Percentiles rank a stretch among this genome's conserved stretches.
Conservation (phyloP, 345 rosid species). For the Populus pruinosa region DNA sequence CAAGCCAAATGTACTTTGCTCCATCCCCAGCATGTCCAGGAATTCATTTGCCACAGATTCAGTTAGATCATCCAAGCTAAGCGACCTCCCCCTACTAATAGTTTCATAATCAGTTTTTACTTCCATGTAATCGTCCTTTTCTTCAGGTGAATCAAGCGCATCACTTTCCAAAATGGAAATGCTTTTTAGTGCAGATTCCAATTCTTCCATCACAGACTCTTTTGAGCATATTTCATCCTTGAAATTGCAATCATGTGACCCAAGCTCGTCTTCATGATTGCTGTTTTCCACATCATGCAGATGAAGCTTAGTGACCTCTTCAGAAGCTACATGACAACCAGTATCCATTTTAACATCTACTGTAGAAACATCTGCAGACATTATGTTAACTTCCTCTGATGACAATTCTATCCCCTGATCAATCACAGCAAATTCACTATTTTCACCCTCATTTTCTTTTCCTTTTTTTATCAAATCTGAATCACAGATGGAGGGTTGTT, state of each 20-base stretch:
- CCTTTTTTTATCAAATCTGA: constrained; percentile 28
- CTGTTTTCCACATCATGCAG: constrained; percentile 20
- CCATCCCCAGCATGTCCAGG: constrained; percentile 76
- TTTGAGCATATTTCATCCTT: constrained; percentile 43
- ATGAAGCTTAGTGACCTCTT: constrained; percentile 36
- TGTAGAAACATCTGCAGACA: constrained; percentile 19
- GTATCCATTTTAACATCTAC: constrained; percentile 31
- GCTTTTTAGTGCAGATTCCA: constrained; percentile 64
- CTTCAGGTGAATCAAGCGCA: constrained; percentile 52
- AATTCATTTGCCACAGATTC: constrained; percentile 77
- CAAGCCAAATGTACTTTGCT: constrained; percentile 63
- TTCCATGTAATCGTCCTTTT: constrained; percentile 35
- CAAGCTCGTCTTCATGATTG: constrained; percentile 22
- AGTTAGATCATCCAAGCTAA: constrained; percentile 49
- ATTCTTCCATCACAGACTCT: constrained; percentile 67
- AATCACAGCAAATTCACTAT: constrained; percentile 38
- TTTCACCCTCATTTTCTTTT: constrained; percentile 38
- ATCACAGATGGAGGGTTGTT: constrained; percentile 17
- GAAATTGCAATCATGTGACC: constrained; percentile 20
- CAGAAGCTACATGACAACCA: constrained; percentile 20
- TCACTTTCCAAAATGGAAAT: constrained; percentile 58
- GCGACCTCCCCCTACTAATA: constrained; percentile 36
- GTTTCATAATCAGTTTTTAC: constrained; percentile 26
- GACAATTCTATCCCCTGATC: constrained; percentile 38
- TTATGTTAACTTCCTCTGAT: constrained; percentile 22